phyloP scores from a whole-genome alignment of 1,284 basidiomycete genomes.

The Ustilago cynodontis region DNA sequence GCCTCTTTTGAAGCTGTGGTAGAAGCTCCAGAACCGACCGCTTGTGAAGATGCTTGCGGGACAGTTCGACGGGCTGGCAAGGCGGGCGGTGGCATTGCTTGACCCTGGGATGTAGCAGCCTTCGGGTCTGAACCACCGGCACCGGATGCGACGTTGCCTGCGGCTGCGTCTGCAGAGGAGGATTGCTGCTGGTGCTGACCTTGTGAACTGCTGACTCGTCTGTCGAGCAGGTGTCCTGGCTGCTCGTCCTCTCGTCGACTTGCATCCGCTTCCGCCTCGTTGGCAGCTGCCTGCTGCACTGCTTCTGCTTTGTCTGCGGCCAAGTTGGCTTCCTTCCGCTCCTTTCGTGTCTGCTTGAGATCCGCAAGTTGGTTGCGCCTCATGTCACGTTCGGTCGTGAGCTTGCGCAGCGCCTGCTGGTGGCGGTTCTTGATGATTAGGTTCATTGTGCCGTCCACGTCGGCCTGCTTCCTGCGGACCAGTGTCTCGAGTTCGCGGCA shows the following conservation, averaged over 20 bases:
- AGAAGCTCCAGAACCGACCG: background rate
- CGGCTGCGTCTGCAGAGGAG: background rate
- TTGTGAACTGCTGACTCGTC: conserved; percentile 38
- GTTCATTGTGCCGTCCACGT: conserved; percentile 66
- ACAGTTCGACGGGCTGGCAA: conserved; percentile 28
- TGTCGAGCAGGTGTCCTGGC: conserved; percentile 2
- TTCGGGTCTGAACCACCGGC: conserved; percentile 5
- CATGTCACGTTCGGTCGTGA: conserved; percentile 63
- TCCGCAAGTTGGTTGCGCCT: conserved; percentile 65
- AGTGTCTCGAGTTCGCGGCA: conserved; percentile 67
- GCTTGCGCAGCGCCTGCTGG: conserved; percentile 63
- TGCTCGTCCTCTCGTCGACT: conserved; percentile 1
- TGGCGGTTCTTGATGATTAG: conserved; percentile 68
- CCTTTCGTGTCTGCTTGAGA: conserved; percentile 60
- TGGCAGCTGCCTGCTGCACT: conserved; percentile 35
- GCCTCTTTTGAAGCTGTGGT: background rate
- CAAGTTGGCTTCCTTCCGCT: conserved; percentile 60
- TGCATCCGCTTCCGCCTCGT: conserved; percentile 24
- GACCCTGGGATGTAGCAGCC: conserved; percentile 7
- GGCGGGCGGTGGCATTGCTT: conserved; percentile 44
- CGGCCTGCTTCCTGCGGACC: conserved; percentile 64
- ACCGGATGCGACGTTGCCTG: background rate
- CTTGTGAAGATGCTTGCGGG: conserved; percentile 3
- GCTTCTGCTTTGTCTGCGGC: conserved; percentile 55
- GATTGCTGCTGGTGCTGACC: background rate